phyloP scores from a whole-genome alignment of 306 rosid genomes.

The Calophaca sinica region DNA sequence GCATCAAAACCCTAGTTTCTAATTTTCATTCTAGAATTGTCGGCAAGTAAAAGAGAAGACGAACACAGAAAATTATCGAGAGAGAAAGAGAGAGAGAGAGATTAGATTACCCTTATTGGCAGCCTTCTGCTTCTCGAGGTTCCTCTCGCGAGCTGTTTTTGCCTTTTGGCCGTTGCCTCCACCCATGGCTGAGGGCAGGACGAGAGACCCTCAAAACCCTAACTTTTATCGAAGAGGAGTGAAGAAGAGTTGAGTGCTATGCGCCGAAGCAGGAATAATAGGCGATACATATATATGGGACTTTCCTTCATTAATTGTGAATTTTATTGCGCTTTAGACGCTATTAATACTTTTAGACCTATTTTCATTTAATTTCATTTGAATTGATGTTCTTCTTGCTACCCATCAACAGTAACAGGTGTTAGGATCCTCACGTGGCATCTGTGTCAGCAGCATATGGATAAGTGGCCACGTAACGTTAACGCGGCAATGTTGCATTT shows the following conservation, averaged over 20 bases:
- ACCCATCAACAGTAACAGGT: constrained; percentile 25
- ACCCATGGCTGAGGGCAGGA: constrained; percentile 62
- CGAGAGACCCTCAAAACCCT: constrained; percentile 64
- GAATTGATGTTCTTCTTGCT: background rate
- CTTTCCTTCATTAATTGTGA: background rate
- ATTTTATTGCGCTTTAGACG: background rate
- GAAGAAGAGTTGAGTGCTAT: background rate
- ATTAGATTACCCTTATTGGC: constrained; percentile 57
- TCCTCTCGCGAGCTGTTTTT: constrained; percentile 87
- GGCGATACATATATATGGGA: background rate
- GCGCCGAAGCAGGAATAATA: background rate
- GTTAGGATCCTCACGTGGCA: constrained; percentile 4
- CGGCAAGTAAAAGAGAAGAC: background rate
- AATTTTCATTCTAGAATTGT: background rate
- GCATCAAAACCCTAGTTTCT: background rate
- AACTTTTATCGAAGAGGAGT: constrained; percentile 24
- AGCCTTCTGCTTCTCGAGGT: constrained; percentile 71
- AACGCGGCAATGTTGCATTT: background rate
- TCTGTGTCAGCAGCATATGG: constrained; percentile 4
- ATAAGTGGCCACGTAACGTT: constrained; percentile 10
- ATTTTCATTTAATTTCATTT: background rate
- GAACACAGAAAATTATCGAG: background rate
- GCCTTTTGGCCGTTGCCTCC: constrained; percentile 93
- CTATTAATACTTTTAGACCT: too few species aligned
- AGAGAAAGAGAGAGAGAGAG: background rate